A percentile compares a stretch with the other conserved stretches of the same genome.
These are phyloP conservation scores for Linaria vulgaris DNA, from an alignment of 257 asterid genomes.

Conservation along the genomic window DNA sequence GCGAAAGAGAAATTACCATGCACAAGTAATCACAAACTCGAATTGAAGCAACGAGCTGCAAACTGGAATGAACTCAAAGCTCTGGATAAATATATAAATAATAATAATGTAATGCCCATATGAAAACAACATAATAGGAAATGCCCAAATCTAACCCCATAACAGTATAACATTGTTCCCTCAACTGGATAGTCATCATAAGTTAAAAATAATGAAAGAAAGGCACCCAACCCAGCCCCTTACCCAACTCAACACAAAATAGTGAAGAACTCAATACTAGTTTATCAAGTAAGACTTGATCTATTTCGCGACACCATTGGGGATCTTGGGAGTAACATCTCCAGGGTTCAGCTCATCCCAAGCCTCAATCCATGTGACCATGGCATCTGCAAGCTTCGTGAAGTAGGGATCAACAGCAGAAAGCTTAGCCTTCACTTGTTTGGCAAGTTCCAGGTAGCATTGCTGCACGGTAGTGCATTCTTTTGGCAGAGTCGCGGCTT, in stretches of 20 bases:
- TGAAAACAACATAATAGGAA: conserved; percentile 14
- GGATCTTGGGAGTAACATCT: conserved; percentile 33
- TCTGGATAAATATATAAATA: conserved; percentile 24
- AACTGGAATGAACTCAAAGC: neutral
- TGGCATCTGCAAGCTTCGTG: conserved; percentile 69
- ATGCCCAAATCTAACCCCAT: conserved; percentile 27
- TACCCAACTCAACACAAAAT: conserved; percentile 7
- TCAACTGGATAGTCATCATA: conserved; percentile 10
- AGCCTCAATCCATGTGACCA: conserved; percentile 82
- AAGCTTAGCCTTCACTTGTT: conserved; percentile 62
- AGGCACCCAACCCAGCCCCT: neutral
- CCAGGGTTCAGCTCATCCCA: conserved; percentile 84
- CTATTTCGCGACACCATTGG: conserved; percentile 42
- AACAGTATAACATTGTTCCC: conserved; percentile 21
- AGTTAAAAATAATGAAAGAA: conserved; percentile 14
- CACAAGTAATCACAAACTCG: neutral
- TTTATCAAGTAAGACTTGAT: neutral
- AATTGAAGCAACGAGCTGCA: neutral
- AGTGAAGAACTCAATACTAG: neutral
- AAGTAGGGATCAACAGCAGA: conserved; percentile 52
- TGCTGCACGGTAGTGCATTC: conserved; percentile 69
- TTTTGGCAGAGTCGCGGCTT: conserved; percentile 41
- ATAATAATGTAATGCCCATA: conserved; percentile 24
- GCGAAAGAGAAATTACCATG: neutral
- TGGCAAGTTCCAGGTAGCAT: conserved; percentile 64